Base-by-base conservation (phyloP, 169 alveolate genomes). In the Eimeria falciformis region DNA sequence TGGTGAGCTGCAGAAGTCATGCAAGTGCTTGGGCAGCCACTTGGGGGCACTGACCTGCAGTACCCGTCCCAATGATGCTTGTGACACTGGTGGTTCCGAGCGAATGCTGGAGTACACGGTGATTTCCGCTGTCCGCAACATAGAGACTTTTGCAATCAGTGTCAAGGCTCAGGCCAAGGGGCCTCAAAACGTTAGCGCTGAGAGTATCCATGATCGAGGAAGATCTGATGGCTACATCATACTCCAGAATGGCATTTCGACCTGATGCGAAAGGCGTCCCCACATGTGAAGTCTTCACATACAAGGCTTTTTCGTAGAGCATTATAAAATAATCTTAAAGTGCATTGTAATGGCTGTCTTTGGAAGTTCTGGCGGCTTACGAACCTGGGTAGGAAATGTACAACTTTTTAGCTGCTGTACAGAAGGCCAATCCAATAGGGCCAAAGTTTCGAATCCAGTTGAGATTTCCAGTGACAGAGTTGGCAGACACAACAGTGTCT, bases 381-480 rank as follows among this genome's bases (percentile, higher is more conserved):
- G 37, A 81, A 81, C 90, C 90, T 25, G 90, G 90, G 47, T 81
- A 81, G 33, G 90, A 81, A 33, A 81, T 81, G 43, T 81, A 81
- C 62, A 81, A 65, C 40, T 81, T 81, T 56, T n/a, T 81, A 27
- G 90, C 56, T 46, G 5, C n/a, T 55, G 56, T 1, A 37, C 90
- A 81, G 90, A 81, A 81, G 21, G 90, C 90, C 5, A 81, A 55
- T 17, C 90, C 90, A n/a, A 56, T 75, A 17, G 90, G 90, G 73
- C 90, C 68, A 46, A 55, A 27, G 37, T n/a, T 81, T 25, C 77
- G 90, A 45, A 81, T 27, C 90, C 90, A 81, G 90, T 56, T 81
- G 37, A 81, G 90, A 11, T 71, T 37, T 56, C 90, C 90, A 29
- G 71, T 55, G 4, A 56, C 90, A 29, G 90, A 55, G n/a, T 71